A percentile compares a stretch with the other conserved stretches of the same genome.
Conservation (phyloP, 805 yeast species). For the Candida chilensis region DNA sequence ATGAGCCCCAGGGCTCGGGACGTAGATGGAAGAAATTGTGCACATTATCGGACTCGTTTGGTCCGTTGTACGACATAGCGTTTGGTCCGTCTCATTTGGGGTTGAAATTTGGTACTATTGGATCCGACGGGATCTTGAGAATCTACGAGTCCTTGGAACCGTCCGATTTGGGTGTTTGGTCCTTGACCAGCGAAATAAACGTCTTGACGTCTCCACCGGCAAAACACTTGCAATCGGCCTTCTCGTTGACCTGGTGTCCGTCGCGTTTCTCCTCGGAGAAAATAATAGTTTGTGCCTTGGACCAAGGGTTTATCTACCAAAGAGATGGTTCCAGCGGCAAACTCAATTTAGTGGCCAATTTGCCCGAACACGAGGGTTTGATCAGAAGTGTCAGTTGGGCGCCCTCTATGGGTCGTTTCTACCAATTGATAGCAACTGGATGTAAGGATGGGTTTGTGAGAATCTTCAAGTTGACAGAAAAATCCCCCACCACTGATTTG, state of each 20-base stretch:
- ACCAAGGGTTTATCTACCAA: constrained; percentile 74
- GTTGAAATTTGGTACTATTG: constrained; percentile 74
- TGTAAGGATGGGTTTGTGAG: constrained; percentile 92
- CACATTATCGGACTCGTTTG: constrained; percentile 77
- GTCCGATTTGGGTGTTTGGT: constrained; percentile 79
- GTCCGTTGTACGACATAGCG: constrained; percentile 83
- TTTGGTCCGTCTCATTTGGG: constrained; percentile 86
- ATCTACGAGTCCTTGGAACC: constrained; percentile 88
- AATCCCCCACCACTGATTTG: constrained; percentile 4
- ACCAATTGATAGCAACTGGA: constrained; percentile 87
- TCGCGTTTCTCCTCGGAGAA: constrained; percentile 76
- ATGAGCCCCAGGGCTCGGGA: constrained; percentile 69
- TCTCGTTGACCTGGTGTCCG: constrained; percentile 86
- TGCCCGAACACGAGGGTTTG: constrained; percentile 81
- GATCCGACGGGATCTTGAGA: constrained; percentile 79
- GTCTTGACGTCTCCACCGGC: constrained; percentile 67
- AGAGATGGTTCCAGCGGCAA: constrained; percentile 35
- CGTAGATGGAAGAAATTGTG: constrained; percentile 73
- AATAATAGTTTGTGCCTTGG: constrained; percentile 75
- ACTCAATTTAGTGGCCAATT: constrained; percentile 45
- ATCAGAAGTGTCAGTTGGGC: constrained; percentile 94
- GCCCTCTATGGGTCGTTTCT: constrained; percentile 87
- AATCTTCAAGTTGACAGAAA: constrained; percentile 64
- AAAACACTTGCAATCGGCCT: constrained; percentile 74
- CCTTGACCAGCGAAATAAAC: constrained; percentile 60